Evolutionary conservation across 805 yeast genomes (phyloP).

Genomic region (Wickerhamiella shivajii): DNA sequence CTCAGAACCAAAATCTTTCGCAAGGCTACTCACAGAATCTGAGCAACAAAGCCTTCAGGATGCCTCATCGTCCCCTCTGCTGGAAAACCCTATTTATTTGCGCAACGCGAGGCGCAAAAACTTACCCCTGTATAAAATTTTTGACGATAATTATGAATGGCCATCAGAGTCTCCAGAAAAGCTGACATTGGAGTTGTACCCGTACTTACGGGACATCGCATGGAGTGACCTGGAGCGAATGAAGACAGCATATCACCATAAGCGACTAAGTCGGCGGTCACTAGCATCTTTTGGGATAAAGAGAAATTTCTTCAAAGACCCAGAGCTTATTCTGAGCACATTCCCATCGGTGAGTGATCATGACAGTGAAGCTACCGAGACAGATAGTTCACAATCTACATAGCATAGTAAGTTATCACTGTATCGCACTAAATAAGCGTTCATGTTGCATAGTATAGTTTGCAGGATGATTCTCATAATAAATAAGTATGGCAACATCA

Average conservation of each 20-base stretch:
- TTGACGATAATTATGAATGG: no score
- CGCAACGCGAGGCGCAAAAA: no score
- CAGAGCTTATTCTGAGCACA: slow-evolving; percentile 1
- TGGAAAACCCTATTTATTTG: no score
- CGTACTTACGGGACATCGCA: slow-evolving; percentile 21
- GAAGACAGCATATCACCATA: slow-evolving; percentile 2
- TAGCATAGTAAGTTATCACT: no score
- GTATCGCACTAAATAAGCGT: no score
- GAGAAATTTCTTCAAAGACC: slow-evolving; percentile 1
- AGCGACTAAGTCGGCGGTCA: slow-evolving; percentile 15
- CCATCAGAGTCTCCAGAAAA: not conserved
- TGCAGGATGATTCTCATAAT: no score
- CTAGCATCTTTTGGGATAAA: slow-evolving; percentile 15
- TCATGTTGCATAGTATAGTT: no score
- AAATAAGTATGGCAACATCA: no score
- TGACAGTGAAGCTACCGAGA: no score
- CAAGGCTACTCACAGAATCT: slow-evolving; percentile 7
- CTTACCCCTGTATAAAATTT: no score
- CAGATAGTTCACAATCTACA: no score
- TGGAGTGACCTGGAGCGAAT: slow-evolving; percentile 15
- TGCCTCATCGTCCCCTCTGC: no score
- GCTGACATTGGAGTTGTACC: slow-evolving; percentile 18
- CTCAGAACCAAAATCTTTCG: slow-evolving; percentile 6
- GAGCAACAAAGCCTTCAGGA: not conserved
- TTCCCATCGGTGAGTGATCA: not conserved